Conservation (phyloP, 1,139 yeast species). For the Scheffersomyces insectosa region DNA sequence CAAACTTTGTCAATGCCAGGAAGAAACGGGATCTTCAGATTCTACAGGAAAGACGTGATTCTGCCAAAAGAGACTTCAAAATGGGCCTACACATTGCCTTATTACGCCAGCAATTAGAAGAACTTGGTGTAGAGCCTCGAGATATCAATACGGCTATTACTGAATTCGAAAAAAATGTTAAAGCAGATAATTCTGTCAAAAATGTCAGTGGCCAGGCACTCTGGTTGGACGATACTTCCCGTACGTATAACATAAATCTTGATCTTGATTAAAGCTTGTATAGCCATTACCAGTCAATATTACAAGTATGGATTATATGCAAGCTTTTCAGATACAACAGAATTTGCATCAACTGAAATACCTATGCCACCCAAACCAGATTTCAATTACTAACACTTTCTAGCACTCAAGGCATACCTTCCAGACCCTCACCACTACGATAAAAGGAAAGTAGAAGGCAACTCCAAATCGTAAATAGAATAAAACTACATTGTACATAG, state of each 20-base stretch:
- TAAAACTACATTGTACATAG: constrained; percentile 1
- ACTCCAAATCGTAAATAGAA: constrained; percentile 1
- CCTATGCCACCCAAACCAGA: no score
- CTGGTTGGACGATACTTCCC: constrained; percentile 58
- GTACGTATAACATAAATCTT: constrained; percentile 16
- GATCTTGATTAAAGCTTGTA: neutral
- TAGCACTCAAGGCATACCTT: constrained; percentile 47
- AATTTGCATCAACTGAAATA: neutral
- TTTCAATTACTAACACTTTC: neutral
- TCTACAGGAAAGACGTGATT: constrained; percentile 47
- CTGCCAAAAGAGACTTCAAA: constrained; percentile 54
- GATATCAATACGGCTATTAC: constrained; percentile 51
- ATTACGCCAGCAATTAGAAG: constrained; percentile 56
- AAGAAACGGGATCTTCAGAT: constrained; percentile 49
- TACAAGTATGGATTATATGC: no score
- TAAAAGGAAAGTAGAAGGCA: constrained; percentile 22
- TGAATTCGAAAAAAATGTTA: constrained; percentile 57
- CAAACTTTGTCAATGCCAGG: constrained; percentile 42
- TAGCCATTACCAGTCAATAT: neutral
- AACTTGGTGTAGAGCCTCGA: constrained; percentile 53
- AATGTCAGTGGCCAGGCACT: constrained; percentile 56
- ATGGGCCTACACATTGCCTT: constrained; percentile 67
- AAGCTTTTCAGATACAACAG: no score
- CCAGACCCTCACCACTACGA: constrained; percentile 66
- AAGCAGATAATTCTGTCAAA: constrained; percentile 53